These are phyloP conservation scores for Daldinia grandis DNA, from an alignment of 495 filamentous ascomycete genomes.

Conservation along the genomic window DNA sequence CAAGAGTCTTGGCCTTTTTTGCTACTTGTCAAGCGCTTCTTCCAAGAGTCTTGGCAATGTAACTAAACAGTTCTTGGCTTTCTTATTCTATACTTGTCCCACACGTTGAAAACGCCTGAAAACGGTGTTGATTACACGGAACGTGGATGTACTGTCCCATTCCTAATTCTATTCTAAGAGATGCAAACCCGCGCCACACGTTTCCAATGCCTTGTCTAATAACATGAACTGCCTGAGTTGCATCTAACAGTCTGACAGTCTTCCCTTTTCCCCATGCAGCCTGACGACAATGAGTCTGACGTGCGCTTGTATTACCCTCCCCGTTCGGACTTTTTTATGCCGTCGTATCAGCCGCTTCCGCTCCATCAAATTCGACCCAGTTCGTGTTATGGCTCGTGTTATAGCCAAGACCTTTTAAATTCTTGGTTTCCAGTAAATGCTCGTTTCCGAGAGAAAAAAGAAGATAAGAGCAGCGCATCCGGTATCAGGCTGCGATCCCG, in stretches of 20 bases:
- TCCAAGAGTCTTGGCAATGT: slow-evolving; percentile 37
- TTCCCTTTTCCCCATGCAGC: not conserved
- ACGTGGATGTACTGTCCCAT: not conserved
- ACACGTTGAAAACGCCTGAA: not conserved
- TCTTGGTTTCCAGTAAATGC: slow-evolving; percentile 16
- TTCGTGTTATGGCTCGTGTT: slow-evolving; percentile 32
- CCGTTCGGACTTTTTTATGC: not conserved
- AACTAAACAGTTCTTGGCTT: slow-evolving; percentile 35
- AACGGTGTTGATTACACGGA: not conserved
- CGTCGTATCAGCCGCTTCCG: slow-evolving; percentile 31
- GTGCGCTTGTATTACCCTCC: not conserved
- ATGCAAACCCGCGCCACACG: not conserved
- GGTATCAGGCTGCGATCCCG: slow-evolving; percentile 33
- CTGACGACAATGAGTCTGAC: slow-evolving; percentile 2
- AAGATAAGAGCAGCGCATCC: slow-evolving; percentile 20
- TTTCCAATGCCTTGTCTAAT: not conserved
- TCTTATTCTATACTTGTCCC: slow-evolving; percentile 1
- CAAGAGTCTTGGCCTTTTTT: slow-evolving; percentile 14
- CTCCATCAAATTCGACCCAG: slow-evolving; percentile 18
- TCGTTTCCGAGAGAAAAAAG: not conserved
- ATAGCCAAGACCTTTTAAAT: slow-evolving; percentile 34
- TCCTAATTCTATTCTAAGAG: not conserved
- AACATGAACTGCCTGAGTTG: not conserved
- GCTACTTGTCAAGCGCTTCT: slow-evolving; percentile 27
- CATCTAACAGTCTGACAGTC: not conserved